These are phyloP conservation scores for Monosporozyma yasuniensis DNA, from an alignment of 805 yeast genomes.

Conservation along the genomic window DNA sequence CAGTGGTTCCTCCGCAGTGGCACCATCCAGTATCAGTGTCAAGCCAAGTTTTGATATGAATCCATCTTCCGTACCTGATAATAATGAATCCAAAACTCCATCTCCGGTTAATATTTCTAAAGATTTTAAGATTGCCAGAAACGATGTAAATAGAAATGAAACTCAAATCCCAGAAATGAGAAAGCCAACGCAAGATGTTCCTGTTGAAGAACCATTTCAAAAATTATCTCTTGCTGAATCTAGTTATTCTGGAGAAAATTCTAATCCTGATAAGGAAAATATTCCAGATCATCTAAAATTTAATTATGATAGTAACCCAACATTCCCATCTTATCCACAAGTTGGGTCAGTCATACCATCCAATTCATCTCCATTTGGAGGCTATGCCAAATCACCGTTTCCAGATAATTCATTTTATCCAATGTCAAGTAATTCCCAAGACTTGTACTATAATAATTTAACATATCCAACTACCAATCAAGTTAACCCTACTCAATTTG, in stretches of 20 bases:
- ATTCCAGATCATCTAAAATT: neutral
- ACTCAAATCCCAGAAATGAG: neutral
- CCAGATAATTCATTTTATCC: neutral
- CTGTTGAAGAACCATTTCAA: neutral
- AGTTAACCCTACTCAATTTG: neutral
- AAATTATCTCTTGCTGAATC: neutral
- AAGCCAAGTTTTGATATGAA: slow-evolving; percentile 16
- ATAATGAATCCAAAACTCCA: neutral
- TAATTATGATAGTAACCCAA: neutral
- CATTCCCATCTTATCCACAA: neutral
- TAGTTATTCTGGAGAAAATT: neutral
- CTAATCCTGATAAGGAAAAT: neutral
- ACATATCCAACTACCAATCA: neutral
- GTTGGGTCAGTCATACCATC: neutral
- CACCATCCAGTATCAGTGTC: slow-evolving; percentile 20
- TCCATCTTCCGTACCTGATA: neutral
- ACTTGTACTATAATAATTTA: neutral
- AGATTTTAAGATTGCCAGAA: neutral
- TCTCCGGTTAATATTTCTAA: neutral
- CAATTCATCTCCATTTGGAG: neutral
- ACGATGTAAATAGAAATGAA: neutral
- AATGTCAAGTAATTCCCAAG: neutral
- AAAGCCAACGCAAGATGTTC: neutral
- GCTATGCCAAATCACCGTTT: neutral
- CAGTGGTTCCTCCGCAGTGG: slow-evolving; percentile 28